Evolutionary conservation across 805 yeast species (phyloP).

Genomic region (Kazachstania psychrophila): DNA sequence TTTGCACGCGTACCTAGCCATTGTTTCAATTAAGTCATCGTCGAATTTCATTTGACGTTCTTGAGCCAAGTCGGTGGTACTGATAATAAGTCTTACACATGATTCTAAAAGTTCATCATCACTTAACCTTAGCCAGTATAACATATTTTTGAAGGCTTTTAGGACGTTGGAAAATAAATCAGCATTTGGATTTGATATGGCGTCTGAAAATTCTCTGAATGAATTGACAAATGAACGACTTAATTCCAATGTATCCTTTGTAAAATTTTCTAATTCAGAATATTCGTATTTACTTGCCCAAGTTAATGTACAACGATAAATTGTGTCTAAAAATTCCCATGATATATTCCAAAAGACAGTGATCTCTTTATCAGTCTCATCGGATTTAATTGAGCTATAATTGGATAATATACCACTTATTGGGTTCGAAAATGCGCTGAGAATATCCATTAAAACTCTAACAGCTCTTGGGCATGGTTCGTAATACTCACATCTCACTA

Average conservation of each 20-base stretch:
- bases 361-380: slow-evolving; percentile 21
- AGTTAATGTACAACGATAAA: slow-evolving; percentile 53
- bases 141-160: slow-evolving; percentile 55
- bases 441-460: slow-evolving; percentile 64
- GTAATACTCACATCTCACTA: slow-evolving; percentile 41
- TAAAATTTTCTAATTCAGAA: slow-evolving; percentile 60
- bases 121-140: slow-evolving; percentile 75
- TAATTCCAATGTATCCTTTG: slow-evolving; percentile 76
- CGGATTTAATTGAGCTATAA: slow-evolving; percentile 17
- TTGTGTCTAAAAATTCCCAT: slow-evolving; percentile 66
- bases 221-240: slow-evolving; percentile 62
- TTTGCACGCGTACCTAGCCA: slow-evolving; percentile 56
- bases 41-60: slow-evolving; percentile 46
- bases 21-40: slow-evolving; percentile 41
- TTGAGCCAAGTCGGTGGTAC: slow-evolving; percentile 55
- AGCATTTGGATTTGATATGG: slow-evolving; percentile 28
- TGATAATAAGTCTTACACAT: slow-evolving; percentile 62
- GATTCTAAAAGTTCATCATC: slow-evolving; percentile 58
- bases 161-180: slow-evolving; percentile 46
- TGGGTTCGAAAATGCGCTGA: slow-evolving; percentile 55
- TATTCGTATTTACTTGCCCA: slow-evolving; percentile 67
- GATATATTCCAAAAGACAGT: slow-evolving; percentile 54
- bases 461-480: slow-evolving; percentile 74
- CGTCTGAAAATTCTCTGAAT: slow-evolving; percentile 40
- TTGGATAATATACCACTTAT: slow-evolving; percentile 45